Base-by-base conservation (phyloP, 2,329 filamentous ascomycete genomes). In the Epichloe coenophiala region DNA sequence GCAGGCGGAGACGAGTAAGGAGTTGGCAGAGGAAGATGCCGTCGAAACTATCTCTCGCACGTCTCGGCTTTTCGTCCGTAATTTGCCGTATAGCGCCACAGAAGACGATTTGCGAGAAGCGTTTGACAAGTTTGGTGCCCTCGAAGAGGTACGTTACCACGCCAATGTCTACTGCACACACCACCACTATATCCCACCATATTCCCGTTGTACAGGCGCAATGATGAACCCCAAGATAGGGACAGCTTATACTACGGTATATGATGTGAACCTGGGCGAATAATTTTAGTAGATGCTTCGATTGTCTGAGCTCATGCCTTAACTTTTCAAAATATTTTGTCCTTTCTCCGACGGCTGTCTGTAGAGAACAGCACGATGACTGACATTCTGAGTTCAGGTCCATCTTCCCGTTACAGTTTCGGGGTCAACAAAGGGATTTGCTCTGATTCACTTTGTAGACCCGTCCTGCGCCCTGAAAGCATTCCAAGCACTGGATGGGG, bases 201-300 rank as follows among this genome's bases (percentile, higher is more conserved):
- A 8, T 19, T 12, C 31, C 15, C n/a, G 9, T 21, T 21, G 21
- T 4, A 12, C 36, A 42, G 56, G 57, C 75, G 73, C 71, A 68
- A 78, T 91, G 93, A 97, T 97, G 91, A 97, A 88, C 73, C 80
- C 86, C 86, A 53, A 86, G 93, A 97, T 97, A 97, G 93, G 93
- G 93, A 97, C 93, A 97, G 82, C 91, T 89, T 86, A 96, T 91
- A 86, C 86, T 75, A 61, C 67, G 72, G 88, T 86, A 88, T 75
- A 75, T 97, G 90, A 94, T 90, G 86, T 81, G 75, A 88, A 77
- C 69, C 81, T 83, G 84, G 84, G 83, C 89, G 83, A 88, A 79
- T 9, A 86, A 93, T 95, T 94, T 95, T 98, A 96, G 93, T 98
- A 98, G 91, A 97, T 95, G 87, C 88, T 86, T 90, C 83, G 88